These are phyloP conservation scores for Nicotiana tomentosiformis DNA, from an alignment of 257 asterid species.

Conservation along the genomic window DNA sequence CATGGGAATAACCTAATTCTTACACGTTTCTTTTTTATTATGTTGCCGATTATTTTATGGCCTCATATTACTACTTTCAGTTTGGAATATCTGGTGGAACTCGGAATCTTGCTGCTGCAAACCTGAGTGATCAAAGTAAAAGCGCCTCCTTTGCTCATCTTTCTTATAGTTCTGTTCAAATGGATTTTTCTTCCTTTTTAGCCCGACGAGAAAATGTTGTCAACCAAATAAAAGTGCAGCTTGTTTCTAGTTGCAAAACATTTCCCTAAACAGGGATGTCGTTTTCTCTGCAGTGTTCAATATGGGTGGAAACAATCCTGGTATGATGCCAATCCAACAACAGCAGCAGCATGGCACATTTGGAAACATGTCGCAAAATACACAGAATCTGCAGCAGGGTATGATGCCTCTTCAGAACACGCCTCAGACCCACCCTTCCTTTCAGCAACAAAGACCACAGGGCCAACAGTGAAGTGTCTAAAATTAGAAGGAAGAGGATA, in stretches of 20 bases:
- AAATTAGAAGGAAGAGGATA: neutral
- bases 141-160: conserved; percentile 3
- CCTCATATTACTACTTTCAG: conserved; percentile 40
- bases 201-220: neutral
- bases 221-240: neutral
- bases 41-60: conserved; percentile 3
- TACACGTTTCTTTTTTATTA: neutral
- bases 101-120: conserved; percentile 71
- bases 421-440: conserved; percentile 65
- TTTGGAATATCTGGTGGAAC: conserved; percentile 63
- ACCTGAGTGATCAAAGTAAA: conserved; percentile 79
- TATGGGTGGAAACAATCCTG: conserved; percentile 69
- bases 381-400: conserved; percentile 57
- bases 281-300: conserved; percentile 52
- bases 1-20: neutral
- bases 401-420: conserved; percentile 60
- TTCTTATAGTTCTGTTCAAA: neutral
- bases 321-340: conserved; percentile 76
- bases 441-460: conserved; percentile 89
- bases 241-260: neutral
- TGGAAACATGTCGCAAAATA: conserved; percentile 68
- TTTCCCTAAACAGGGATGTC: neutral
- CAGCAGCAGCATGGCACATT: conserved; percentile 66
- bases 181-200: neutral
- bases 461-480: conserved; percentile 50